Percentiles rank a stretch among this genome's conserved stretches.
phyloP scores from a whole-genome alignment of 208 protist genomes.

The Porcisia hertigi region DNA sequence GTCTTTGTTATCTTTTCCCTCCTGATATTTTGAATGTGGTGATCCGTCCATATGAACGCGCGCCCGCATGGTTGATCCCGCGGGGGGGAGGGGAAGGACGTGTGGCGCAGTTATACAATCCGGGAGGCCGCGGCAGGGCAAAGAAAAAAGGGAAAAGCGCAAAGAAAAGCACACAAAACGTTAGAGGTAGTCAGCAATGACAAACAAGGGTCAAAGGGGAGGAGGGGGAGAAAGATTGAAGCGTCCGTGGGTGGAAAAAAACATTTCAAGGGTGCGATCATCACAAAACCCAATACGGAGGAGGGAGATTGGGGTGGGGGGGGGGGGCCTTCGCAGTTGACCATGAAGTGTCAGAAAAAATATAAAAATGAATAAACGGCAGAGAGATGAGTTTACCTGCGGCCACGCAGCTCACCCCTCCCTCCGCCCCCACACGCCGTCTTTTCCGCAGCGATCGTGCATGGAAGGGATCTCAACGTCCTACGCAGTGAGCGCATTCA shows the following conservation, averaged over 20 bases:
- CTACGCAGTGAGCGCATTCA: no score
- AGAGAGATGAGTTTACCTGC: no score
- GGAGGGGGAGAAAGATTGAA: neutral
- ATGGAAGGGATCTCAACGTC: no score
- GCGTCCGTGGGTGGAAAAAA: neutral
- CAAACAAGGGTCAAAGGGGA: neutral
- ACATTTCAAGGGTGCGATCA: neutral
- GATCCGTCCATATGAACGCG: no score
- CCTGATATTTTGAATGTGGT: no score
- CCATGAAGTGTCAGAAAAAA: no score
- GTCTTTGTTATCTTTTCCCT: no score
- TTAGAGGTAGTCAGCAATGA: neutral
- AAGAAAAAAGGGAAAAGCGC: neutral
- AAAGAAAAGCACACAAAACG: neutral
- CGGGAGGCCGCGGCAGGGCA: neutral
- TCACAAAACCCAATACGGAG: neutral
- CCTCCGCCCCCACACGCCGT: no score
- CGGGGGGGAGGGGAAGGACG: neutral
- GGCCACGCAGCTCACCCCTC: no score
- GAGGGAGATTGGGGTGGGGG: neutral
- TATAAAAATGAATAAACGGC: no score
- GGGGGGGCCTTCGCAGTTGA: no score
- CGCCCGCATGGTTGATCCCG: neutral
- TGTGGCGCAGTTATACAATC: neutral
- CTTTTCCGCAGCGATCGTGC: no score